Evolutionary conservation across 805 yeast genomes (phyloP), one percentile per base, ranked within the genome.

Genomic region (Starmerella floricola): DNA sequence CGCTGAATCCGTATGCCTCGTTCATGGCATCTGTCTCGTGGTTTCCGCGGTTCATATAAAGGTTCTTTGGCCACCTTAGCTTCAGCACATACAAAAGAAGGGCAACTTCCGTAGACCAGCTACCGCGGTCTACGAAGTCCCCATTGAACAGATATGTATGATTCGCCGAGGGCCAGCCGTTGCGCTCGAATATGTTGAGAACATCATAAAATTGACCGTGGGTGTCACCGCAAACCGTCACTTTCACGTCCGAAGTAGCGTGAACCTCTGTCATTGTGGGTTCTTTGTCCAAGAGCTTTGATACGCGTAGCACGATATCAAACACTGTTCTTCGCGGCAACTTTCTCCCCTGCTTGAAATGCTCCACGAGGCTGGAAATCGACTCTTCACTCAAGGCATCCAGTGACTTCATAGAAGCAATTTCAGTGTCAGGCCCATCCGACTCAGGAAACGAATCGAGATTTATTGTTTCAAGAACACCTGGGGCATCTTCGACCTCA

Each of bases 1-100:
- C 97, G 55, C 85, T 84, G 59, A 91, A 91, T 0, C 98, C 98
- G 57, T 91, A 91, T 16, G 91, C 84, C 58, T 82, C 82, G 65
- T 91, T 91, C 98, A 91, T 91, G 54, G 83, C 93, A 56, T 81
- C 80, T 2, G 96, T 87, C 62, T 91, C 98, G 62, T 91, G 98
- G 60, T 91, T 91, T 21, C 98, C 98, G 58, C 98, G 72, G 63
- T 91, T 91, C 47, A 91, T 60, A 62, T 64, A 86, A 34, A 88
- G 61, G 34, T 71, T 68, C 2, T 64, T 55, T 13, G 98, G 98
- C 55, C 71, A 79, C 27, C 79, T 61, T 28, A 86, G 66, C 63
- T 91, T 91, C 61, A 83, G 71, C 11, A 78, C 69, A 59, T 82
- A 86, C 33, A 84, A 69, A 24, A 80, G 66, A 36, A 91, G 64